Evolutionary conservation across 83 land plant species (phyloP), one percentile per base, ranked within the genome.

Genomic region (Picea abies): DNA sequence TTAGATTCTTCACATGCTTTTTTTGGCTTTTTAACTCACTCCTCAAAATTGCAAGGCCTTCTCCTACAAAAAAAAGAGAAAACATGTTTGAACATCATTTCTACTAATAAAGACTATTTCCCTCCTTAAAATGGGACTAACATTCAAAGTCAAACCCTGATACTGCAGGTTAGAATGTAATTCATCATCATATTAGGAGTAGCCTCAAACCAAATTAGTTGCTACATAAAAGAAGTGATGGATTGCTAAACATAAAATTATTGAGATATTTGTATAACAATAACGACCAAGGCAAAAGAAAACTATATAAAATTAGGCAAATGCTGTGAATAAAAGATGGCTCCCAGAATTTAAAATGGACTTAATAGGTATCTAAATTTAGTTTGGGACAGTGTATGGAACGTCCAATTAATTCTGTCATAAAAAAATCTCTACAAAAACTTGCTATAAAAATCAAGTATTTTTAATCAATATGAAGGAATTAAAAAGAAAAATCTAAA

Each of bases 1-100:
- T 90, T 83, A 97, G 84, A 78, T 85, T 89, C 88, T 86, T 92
- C 35, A 97, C 95, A 86, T 92, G 88, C 85, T 93, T 97, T 75
- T 85, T 89, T 80, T 97, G 98, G 73, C 88, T 86, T 83, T 93
- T 93, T 62, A 97, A 79, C 80, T 95, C 99, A 78, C 90, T 88
- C 60, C 86, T 92, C 79, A 97, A 82, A 25, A 93, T 86, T 15
- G 81, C 78, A 35, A 93, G 80, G 81, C 81, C 87, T 70, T 97
- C 99, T 88, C 94, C 96, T 92, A 81, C 66, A 77, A 72, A 80
- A n/a, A 20, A 52, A 81, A 79, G 77, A 78, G 47, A 83, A 41
- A 79, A 70, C 41, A 60, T 12, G 82, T 62, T 81, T 70, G 22
- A 44, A 67, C 12, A 25, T 80, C 44, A 80, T 37, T 62, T 32